These are phyloP conservation scores for Bipolaris victoriae DNA, from an alignment of 2,329 filamentous ascomycete genomes.

Conservation along the genomic window DNA sequence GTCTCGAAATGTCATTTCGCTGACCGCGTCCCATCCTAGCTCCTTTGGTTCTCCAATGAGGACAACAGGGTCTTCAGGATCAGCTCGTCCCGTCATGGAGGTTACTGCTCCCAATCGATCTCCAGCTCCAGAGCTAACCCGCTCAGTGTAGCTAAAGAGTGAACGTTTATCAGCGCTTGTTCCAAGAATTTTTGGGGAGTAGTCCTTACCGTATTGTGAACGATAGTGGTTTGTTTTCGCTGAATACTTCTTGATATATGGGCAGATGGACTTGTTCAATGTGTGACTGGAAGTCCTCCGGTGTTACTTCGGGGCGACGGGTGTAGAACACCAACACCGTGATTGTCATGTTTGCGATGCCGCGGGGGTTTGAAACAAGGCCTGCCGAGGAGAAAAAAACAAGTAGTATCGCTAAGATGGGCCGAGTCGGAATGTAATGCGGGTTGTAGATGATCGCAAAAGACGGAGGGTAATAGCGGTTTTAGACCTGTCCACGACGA, in stretches of 20 bases:
- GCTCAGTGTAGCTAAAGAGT: slow-evolving; percentile 16
- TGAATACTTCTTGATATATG: slow-evolving; percentile 27
- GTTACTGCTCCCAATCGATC: slow-evolving; percentile 27
- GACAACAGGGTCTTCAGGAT: slow-evolving; percentile 24
- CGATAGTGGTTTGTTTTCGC: slow-evolving; percentile 12
- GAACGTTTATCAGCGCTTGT: not conserved
- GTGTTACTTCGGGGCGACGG: slow-evolving; percentile 26
- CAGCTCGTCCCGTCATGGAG: slow-evolving; percentile 16
- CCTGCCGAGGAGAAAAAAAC: not conserved
- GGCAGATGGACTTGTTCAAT: slow-evolving; percentile 26
- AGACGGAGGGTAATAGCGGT: not conserved
- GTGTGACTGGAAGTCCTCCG: slow-evolving; percentile 23
- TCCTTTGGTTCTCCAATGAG: slow-evolving; percentile 28
- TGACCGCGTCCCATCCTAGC: slow-evolving; percentile 28
- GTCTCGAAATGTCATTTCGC: slow-evolving; percentile 30
- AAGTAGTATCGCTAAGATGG: not conserved
- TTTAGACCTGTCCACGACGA: not conserved
- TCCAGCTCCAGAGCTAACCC: slow-evolving; percentile 24
- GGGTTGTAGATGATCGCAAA: not conserved
- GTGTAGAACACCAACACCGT: slow-evolving; percentile 24
- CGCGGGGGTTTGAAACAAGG: not conserved
- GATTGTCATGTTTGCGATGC: slow-evolving; percentile 17
- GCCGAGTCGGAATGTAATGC: not conserved
- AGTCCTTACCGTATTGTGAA: slow-evolving; percentile 10
- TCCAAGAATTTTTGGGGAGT: not conserved